Conservation (phyloP, 2,329 filamentous ascomycete species). For the Aspergillus sp. region DNA sequence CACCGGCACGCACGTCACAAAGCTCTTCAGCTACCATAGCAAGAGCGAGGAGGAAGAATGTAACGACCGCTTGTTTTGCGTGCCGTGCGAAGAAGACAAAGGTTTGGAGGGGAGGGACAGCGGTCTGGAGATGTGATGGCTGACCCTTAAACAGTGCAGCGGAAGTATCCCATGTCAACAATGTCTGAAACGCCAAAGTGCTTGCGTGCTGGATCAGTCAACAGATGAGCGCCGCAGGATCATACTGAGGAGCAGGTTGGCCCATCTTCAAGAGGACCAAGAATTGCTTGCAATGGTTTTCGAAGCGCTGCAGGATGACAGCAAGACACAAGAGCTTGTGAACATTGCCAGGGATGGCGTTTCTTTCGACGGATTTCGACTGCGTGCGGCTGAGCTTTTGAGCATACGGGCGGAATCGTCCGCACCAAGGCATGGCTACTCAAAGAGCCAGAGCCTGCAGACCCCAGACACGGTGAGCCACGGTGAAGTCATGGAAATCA, state of each 20-base stretch:
- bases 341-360: not conserved
- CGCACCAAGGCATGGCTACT: not conserved
- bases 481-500: not conserved
- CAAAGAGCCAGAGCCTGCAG: not conserved
- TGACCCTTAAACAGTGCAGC: not conserved
- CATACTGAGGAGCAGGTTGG: not conserved
- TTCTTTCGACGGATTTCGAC: not conserved
- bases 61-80: not conserved
- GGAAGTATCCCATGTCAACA: not conserved
- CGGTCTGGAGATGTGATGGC: not conserved
- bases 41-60: not conserved
- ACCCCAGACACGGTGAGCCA: not conserved
- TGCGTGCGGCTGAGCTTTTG: not conserved
- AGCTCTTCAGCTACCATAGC: not conserved
- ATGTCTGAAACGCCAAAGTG: not conserved
- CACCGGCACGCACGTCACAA: not conserved
- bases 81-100: not conserved
- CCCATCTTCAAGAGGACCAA: not conserved
- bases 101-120: not conserved
- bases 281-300: not conserved
- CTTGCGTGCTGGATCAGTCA: not conserved
- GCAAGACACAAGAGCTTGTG: not conserved
- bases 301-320: not conserved
- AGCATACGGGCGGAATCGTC: not conserved
- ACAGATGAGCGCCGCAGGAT: not conserved